Conservation (phyloP, 2,329 filamentous ascomycete genomes). For the Phaeosphaeriaceae sp. region DNA sequence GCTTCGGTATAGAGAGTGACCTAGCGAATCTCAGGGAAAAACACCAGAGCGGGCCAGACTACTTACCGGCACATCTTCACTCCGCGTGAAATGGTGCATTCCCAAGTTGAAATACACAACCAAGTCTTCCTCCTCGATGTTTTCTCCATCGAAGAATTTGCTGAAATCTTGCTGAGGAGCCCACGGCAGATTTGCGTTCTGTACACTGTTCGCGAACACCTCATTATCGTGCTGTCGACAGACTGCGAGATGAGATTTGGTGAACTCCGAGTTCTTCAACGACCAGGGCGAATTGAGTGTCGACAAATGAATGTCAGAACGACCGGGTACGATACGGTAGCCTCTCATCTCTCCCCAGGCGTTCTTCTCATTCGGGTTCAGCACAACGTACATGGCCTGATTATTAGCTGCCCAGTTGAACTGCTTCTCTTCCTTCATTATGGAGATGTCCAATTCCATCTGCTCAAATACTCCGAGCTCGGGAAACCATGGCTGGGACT, state of each 20-base stretch:
- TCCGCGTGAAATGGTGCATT: slow-evolving; percentile 49
- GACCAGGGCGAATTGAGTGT: slow-evolving; percentile 48
- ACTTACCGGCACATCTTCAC: slow-evolving; percentile 26
- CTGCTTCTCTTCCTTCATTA: slow-evolving; percentile 53
- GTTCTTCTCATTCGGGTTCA: slow-evolving; percentile 61
- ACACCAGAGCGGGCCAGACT: background rate
- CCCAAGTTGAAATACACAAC: slow-evolving; percentile 62
- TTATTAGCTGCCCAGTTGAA: slow-evolving; percentile 60
- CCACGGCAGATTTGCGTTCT: slow-evolving; percentile 47
- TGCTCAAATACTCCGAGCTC: slow-evolving; percentile 42
- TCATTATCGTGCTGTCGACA: slow-evolving; percentile 58
- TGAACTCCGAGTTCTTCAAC: slow-evolving; percentile 44
- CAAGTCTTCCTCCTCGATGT: slow-evolving; percentile 49
- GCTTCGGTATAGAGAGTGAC: slow-evolving; percentile 30
- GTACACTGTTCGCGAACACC: slow-evolving; percentile 45
- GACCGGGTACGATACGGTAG: slow-evolving; percentile 54
- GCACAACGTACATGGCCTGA: slow-evolving; percentile 57
- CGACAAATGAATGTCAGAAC: slow-evolving; percentile 43
- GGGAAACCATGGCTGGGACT: slow-evolving; percentile 41
- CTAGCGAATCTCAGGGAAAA: background rate
- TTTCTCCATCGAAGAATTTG: slow-evolving; percentile 59
- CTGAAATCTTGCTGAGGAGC: slow-evolving; percentile 59
- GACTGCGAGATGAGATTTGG: slow-evolving; percentile 51
- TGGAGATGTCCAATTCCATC: slow-evolving; percentile 39
- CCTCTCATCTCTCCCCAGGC: slow-evolving; percentile 61